Evolutionary conservation across 1,284 basidiomycete genomes (phyloP), one percentile per base, ranked within the genome.

Genomic region (Sutorius eximius): DNA sequence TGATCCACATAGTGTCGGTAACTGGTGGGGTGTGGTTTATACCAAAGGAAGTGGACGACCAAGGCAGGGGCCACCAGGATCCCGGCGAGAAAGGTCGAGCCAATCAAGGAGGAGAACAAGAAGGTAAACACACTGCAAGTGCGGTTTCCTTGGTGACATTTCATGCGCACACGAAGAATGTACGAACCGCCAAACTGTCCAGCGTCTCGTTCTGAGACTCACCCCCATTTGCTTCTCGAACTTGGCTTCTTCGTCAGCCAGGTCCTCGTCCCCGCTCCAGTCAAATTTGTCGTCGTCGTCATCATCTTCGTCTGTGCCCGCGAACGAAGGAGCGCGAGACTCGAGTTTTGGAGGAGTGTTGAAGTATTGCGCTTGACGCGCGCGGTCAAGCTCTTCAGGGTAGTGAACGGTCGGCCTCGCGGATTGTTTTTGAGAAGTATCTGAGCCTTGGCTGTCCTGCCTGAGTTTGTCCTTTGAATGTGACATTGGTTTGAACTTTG

Each of bases 181-280:
- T 34, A 73, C 76, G 49, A 58, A 86, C 87, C 79, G 79, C 66
- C 75, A 79, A 55, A 76, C 61, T 8, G 82, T 75, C 77, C 81
- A 86, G n/a, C 75, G 75, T 41, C 69, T 70, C 15, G 63, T 61
- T 60, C 77, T 77, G 47, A 73, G 67, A 53, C 77, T 77, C 11
- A 72, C 67, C 13, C 85, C 86, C 73, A 86, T 83, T 52, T 74
- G 69, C 52, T 82, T 71, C 65, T 79, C 79, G 55, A 83, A 87
- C 65, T 83, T 85, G 44, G 81, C 81, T 60, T 86, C 86, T 63
- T 86, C 77, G 60, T 89, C 83, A 1, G 78, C 80, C 20, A 89
- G 72, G 62, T 89, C 86, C 52, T 88, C 87, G 54, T 90, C 88
- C 15, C 76, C 83, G 46, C 82, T 85, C 87, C 87, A 89, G 66